Percentiles rank a stretch among this genome's conserved stretches.
phyloP scores from a whole-genome alignment of 208 protist genomes.

The Leishmania lainsoni region DNA sequence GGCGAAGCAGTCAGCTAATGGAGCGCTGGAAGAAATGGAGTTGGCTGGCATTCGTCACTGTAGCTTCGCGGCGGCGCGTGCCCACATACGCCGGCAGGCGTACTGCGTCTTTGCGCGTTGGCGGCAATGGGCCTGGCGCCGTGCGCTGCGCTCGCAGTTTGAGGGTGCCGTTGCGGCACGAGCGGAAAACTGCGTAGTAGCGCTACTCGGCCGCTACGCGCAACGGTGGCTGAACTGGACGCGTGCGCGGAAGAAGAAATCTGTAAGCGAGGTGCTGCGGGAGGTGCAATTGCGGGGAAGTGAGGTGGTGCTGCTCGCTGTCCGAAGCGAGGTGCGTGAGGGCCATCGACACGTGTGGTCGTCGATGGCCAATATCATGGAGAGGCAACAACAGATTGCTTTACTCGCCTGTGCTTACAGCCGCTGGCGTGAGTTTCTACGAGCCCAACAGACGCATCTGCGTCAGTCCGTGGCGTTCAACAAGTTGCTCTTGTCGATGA shows the following conservation, averaged over 20 bases:
- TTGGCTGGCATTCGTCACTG: conserved; percentile 14
- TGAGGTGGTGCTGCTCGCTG: conserved; percentile 6
- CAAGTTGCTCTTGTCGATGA: conserved; percentile 55
- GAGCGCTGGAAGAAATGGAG: conserved; percentile 32
- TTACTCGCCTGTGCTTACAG: conserved; percentile 7
- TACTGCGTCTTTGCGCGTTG: conserved; percentile 13
- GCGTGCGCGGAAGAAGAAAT: not conserved
- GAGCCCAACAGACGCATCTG: conserved; percentile 1
- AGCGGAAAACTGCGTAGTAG: not conserved
- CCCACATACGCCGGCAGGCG: conserved; percentile 4
- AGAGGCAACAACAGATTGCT: not conserved
- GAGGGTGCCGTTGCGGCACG: not conserved
- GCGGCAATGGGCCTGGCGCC: conserved; percentile 33
- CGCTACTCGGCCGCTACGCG: conserved; percentile 15
- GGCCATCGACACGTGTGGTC: not conserved
- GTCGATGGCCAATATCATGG: conserved; percentile 8
- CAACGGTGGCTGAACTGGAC: conserved; percentile 12
- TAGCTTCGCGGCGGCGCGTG: conserved; percentile 19
- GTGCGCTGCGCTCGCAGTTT: not conserved
- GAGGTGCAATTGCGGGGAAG: conserved; percentile 19
- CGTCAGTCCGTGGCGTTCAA: conserved; percentile 46
- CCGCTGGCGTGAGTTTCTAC: conserved; percentile 25
- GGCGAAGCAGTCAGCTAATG: not conserved
- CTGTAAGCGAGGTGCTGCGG: conserved; percentile 9
- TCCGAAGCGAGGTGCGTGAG: conserved; percentile 1